Conservation (phyloP, 208 protist genomes). For the Crithidia mellificae region DNA sequence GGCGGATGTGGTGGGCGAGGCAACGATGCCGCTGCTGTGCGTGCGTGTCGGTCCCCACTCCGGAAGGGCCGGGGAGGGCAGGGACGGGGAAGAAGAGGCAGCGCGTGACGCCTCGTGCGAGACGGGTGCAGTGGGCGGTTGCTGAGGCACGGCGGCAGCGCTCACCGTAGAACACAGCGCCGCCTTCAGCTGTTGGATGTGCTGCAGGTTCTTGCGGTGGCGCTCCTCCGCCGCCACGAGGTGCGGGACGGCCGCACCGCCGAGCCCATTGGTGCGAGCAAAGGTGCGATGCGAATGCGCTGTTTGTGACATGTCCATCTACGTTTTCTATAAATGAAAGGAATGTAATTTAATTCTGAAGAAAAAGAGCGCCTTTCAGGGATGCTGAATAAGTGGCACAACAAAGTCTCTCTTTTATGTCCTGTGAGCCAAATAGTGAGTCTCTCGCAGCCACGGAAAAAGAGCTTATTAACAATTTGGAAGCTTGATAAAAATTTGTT, state of each 20-base stretch:
- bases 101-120: conserved; percentile 10
- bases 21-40: conserved; percentile 3
- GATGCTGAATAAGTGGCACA: no score
- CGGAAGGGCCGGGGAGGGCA: conserved; percentile 6
- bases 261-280: conserved; percentile 21
- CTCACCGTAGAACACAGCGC: conserved; percentile 31
- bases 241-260: conserved; percentile 8
- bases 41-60: not conserved
- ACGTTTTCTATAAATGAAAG: no score
- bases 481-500: no score
- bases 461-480: no score
- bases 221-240: conserved; percentile 26
- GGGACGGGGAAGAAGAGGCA: conserved; percentile 9
- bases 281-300: conserved; percentile 18
- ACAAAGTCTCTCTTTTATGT: no score
- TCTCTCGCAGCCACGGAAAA: no score
- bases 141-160: not conserved
- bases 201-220: conserved; percentile 24
- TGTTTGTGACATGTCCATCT: conserved; percentile 7
- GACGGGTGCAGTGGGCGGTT: not conserved
- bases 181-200: conserved; percentile 23
- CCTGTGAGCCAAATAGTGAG: no score
- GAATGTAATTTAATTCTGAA: no score
- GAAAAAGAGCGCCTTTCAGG: no score
- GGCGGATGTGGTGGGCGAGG: conserved; percentile 4